phyloP scores from a whole-genome alignment of 768 basidiomycete genomes.

The Auricularia sp. region DNA sequence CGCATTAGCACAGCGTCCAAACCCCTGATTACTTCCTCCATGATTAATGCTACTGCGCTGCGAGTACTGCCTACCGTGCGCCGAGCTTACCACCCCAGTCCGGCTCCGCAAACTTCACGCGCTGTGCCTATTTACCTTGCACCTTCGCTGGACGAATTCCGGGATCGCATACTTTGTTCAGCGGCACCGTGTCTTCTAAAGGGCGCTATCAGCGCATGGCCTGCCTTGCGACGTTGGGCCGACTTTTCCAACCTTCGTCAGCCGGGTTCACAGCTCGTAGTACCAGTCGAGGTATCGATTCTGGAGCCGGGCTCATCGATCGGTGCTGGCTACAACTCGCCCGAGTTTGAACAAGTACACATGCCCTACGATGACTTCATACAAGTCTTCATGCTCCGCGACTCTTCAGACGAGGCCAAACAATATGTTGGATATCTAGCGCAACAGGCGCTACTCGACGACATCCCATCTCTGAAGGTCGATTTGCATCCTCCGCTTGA shows the following conservation, averaged over 20 bases:
- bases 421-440: neutral
- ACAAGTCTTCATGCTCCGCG: neutral
- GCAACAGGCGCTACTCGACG: neutral
- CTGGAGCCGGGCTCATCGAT: neutral
- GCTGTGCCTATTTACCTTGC: neutral
- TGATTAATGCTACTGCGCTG: neutral
- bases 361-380: neutral
- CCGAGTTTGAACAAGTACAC: neutral
- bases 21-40: too few species aligned
- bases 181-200: neutral
- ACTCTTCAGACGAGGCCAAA: neutral
- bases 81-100: neutral
- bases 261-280: neutral
- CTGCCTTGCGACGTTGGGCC: neutral
- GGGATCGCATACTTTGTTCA: neutral
- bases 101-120: neutral
- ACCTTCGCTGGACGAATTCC: conserved; percentile 2
- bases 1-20: too few species aligned
- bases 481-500: neutral
- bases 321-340: neutral
- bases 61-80: neutral
- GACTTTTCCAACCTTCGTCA: neutral
- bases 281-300: neutral
- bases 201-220: neutral
- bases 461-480: neutral